Conservation (phyloP, 2,329 filamentous ascomycete genomes). For the Neurospora sp. region DNA sequence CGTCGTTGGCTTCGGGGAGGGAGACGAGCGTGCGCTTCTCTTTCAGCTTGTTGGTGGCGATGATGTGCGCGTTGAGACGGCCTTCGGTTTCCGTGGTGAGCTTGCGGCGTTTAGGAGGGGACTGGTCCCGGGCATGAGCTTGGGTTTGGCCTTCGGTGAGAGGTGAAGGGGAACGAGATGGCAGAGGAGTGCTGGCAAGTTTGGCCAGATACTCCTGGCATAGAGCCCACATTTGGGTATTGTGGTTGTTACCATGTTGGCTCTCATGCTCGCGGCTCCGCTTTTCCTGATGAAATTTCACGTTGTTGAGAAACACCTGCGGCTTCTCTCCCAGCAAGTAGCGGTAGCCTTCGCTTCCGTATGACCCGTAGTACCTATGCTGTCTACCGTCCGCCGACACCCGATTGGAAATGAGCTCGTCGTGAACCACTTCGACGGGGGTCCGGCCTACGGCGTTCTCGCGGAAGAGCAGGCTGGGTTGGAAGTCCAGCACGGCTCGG, state of each 20-base stretch:
- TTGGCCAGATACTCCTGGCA: neutral
- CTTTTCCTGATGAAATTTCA: slow-evolving; percentile 11
- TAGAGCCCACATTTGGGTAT: slow-evolving; percentile 8
- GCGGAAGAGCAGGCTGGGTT: slow-evolving; percentile 51
- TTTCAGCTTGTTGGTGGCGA: slow-evolving; percentile 15
- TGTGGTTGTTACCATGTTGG: slow-evolving; percentile 3
- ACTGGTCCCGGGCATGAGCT: neutral
- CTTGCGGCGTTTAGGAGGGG: neutral
- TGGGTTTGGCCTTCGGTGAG: neutral
- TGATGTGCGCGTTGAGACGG: slow-evolving; percentile 13
- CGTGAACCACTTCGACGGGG: slow-evolving; percentile 56
- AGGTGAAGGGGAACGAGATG: neutral
- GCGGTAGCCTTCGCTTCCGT: neutral
- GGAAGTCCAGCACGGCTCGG: slow-evolving; percentile 39
- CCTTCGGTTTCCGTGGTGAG: neutral
- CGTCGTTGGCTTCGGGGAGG: slow-evolving; percentile 42
- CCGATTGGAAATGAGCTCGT: slow-evolving; percentile 33
- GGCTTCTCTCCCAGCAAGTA: neutral
- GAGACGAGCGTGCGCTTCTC: slow-evolving; percentile 37
- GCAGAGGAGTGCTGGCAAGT: neutral
- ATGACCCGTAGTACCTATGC: neutral
- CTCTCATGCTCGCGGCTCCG: slow-evolving; percentile 6
- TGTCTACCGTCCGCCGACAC: neutral
- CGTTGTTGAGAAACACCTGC: slow-evolving; percentile 9
- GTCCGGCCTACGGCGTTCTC: slow-evolving; percentile 72